These are phyloP conservation scores for Nidula niveotomentosa DNA, from an alignment of 1,284 basidiomycete species.

Conservation along the genomic window DNA sequence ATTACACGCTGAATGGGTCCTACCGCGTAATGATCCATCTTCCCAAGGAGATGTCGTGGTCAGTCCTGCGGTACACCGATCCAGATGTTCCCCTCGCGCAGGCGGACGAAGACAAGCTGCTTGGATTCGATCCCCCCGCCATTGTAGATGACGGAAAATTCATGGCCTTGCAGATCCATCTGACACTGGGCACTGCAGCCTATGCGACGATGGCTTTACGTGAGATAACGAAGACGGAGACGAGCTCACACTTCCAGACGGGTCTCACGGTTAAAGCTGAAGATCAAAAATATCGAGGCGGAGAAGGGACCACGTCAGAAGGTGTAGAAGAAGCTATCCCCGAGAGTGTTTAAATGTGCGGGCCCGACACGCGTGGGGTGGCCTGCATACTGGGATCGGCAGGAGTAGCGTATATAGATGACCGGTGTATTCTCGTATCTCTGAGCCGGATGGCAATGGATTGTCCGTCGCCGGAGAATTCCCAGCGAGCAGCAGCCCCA, in stretches of 20 bases:
- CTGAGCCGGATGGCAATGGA: no score
- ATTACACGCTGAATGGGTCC: constrained; percentile 90
- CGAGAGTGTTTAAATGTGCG: constrained; percentile 1
- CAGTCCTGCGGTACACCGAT: constrained; percentile 86
- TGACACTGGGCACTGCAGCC: constrained; percentile 83
- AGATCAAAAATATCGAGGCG: constrained; percentile 77
- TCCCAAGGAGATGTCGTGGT: constrained; percentile 82
- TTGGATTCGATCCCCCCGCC: constrained; percentile 75
- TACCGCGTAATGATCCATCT: constrained; percentile 91
- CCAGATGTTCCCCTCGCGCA: constrained; percentile 90
- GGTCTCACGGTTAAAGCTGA: constrained; percentile 78
- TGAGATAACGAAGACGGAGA: constrained; percentile 92
- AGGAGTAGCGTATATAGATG: no score
- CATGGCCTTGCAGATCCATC: constrained; percentile 78
- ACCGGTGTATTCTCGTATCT: no score
- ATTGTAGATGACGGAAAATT: constrained; percentile 75
- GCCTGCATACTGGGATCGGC: no score
- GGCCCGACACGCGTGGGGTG: not conserved
- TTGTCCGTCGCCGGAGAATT: no score
- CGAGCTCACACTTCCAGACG: constrained; percentile 85
- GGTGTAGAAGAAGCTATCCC: not conserved
- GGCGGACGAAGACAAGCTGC: constrained; percentile 91
- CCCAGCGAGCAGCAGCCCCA: no score
- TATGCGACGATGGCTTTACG: constrained; percentile 97
- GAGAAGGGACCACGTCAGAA: constrained; percentile 21